Percentiles rank a stretch among this genome's conserved stretches.
Evolutionary conservation across 2,329 filamentous ascomycete species (phyloP).

Genomic region (Cladosporium sp.): DNA sequence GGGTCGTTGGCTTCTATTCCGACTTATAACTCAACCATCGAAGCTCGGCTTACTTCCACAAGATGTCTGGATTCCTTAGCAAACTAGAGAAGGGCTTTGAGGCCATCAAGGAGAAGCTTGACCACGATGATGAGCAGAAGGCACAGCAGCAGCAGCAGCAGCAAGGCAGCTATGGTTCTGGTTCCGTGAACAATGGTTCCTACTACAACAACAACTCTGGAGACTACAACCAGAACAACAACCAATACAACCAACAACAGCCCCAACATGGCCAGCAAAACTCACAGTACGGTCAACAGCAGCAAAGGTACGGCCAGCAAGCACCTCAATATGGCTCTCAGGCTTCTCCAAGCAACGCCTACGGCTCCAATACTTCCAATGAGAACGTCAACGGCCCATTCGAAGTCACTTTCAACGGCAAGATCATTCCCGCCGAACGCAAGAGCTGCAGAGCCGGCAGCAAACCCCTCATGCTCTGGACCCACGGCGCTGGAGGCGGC

Average conservation of each 20-base stretch:
- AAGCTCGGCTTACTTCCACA: not conserved
- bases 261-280: conserved; percentile 12
- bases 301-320: conserved; percentile 7
- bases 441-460: conserved; percentile 9
- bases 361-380: not conserved
- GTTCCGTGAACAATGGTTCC: not conserved
- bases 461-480: conserved; percentile 42
- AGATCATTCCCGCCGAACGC: conserved; percentile 24
- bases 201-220: not conserved
- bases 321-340: not conserved
- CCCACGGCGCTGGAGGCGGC: conserved; percentile 49
- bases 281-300: conserved; percentile 1
- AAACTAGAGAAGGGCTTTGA: conserved; percentile 20
- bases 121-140: conserved; percentile 3
- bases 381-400: conserved; percentile 19
- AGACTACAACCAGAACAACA: conserved; percentile 1
- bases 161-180: not conserved
- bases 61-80: conserved; percentile 16
- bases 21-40: not conserved
- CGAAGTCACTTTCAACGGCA: conserved; percentile 19
- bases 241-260: conserved; percentile 14
- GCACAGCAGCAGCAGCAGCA: not conserved
- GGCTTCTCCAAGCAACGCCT: not conserved
- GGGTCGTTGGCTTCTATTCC: not conserved
- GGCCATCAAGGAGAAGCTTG: conserved; percentile 16